These are phyloP conservation scores for Aspergillus latus DNA, from an alignment of 2,329 filamentous ascomycete genomes.

Conservation along the genomic window DNA sequence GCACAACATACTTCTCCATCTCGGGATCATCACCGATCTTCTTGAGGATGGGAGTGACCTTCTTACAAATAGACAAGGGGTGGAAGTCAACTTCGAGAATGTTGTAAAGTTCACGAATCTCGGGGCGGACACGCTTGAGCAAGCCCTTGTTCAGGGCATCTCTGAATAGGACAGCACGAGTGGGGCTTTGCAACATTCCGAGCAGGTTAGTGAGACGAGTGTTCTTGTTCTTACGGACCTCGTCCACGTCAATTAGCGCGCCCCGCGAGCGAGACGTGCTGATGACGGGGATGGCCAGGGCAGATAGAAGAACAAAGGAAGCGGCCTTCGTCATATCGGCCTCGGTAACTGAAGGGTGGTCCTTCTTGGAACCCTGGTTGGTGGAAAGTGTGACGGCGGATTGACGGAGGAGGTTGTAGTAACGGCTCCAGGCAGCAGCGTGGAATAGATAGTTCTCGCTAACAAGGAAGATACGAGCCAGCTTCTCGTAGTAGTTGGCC, in stretches of 20 bases:
- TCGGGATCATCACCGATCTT: slow-evolving; percentile 92
- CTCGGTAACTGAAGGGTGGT: slow-evolving; percentile 87
- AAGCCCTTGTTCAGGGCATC: slow-evolving; percentile 94
- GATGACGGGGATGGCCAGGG: slow-evolving; percentile 97
- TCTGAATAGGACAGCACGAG: slow-evolving; percentile 87
- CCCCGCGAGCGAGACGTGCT: slow-evolving; percentile 96
- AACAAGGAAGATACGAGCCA: slow-evolving; percentile 96
- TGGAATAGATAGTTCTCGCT: slow-evolving; percentile 99
- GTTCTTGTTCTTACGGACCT: slow-evolving; percentile 98
- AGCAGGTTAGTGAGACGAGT: slow-evolving; percentile 92
- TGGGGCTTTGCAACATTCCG: slow-evolving; percentile 87
- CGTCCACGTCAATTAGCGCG: slow-evolving; percentile 93
- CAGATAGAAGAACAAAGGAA: slow-evolving; percentile 91
- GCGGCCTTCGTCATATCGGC: slow-evolving; percentile 90
- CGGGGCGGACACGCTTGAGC: slow-evolving; percentile 84
- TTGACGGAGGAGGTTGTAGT: slow-evolving; percentile 93
- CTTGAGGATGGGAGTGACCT: slow-evolving; percentile 92
- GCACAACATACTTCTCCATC: slow-evolving; percentile 95
- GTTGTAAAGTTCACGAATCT: slow-evolving; percentile 96
- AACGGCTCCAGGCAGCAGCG: slow-evolving; percentile 93
- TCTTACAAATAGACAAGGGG: slow-evolving; percentile 96
- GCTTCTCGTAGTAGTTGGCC: slow-evolving; percentile 99
- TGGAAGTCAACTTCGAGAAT: slow-evolving; percentile 99
- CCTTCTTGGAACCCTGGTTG: slow-evolving; percentile 86
- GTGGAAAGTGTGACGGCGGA: slow-evolving; percentile 79